Base-by-base conservation (phyloP, 805 yeast genomes). In the Ogataea parapolymorpha region DNA sequence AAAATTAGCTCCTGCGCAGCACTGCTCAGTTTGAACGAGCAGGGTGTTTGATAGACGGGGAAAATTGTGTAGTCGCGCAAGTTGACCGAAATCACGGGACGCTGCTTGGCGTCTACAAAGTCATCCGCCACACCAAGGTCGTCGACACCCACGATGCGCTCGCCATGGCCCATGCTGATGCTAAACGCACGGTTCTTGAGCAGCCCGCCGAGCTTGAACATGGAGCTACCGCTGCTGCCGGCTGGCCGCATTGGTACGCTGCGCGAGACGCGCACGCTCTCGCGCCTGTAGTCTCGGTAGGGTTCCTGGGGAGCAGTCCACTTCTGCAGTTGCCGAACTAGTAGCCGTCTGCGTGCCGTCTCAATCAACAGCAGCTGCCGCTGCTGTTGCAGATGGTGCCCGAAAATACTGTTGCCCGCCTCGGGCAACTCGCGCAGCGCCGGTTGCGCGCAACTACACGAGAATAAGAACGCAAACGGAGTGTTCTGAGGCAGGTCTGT, bases 141-240 rank as follows among this genome's bases (percentile, higher is more conserved):
- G 32, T 57, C 55, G 1, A 77, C 71, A n/a, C 61, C 63, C 18
- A 74, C 74, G 25, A 72, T 61, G 50, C 51, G 51, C 17, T 56
- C 61, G 8, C 42, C 38, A 32, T 71, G 57, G 37, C 63, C 53
- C 51, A 63, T 75, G 49, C 70, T 73, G 32, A 79, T 66, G 1
- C 84, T 72, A 49, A 83, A 83, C 20, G 86, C 82, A 40, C 85
- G 70, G 45, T 75, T 80, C 54, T 55, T 57, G 24, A 65, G 53
- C 12, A 65, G 45, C 3, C 65, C 63, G 14, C 55, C 44, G 4
- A 61, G 46, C 35, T 51, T 61, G 32, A 58, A 60, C 25, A 55
- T 57, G 4, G 56, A 42, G 13, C 35, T 30, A 16, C 44, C 25
- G 13, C 29, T 24, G 33, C 34, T 32, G 6, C 30, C 25, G 6